A percentile compares a stretch with the other conserved stretches of the same genome.
Conservation (phyloP, 2,329 filamentous ascomycete genomes). For the Microsporum ferrugineum region DNA sequence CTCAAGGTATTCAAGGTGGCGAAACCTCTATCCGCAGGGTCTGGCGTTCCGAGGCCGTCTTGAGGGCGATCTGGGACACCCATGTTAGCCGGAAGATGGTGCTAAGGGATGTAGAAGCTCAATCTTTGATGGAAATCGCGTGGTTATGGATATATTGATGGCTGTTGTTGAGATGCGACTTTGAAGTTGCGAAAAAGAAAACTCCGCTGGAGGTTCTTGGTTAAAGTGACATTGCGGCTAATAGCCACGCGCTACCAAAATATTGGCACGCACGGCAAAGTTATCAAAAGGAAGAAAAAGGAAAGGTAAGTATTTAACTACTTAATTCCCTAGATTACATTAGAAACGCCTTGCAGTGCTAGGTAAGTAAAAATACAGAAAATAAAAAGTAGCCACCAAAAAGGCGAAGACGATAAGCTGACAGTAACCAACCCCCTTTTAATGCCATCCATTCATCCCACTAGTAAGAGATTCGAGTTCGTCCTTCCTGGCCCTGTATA, state of each 20-base stretch:
- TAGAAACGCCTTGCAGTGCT: not conserved
- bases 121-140: slow-evolving; percentile 17
- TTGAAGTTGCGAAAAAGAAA: not conserved
- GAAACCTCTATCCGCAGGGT: slow-evolving; percentile 60
- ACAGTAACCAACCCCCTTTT: not conserved
- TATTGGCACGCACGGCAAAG: slow-evolving; percentile 10
- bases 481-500: slow-evolving; percentile 63
- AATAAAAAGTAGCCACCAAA: not conserved
- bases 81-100: slow-evolving; percentile 31
- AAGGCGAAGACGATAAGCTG: not conserved
- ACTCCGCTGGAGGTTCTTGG: not conserved
- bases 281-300: not conserved
- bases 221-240: not conserved
- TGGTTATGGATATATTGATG: slow-evolving; percentile 16
- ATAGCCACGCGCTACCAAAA: slow-evolving; percentile 1
- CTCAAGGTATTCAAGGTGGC: slow-evolving; percentile 75
- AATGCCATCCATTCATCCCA: slow-evolving; percentile 25
- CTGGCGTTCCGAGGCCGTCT: slow-evolving; percentile 45
- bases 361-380: not conserved
- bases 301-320: not conserved
- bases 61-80: slow-evolving; percentile 44
- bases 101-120: slow-evolving; percentile 1
- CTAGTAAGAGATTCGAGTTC: slow-evolving; percentile 56
- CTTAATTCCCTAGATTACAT: not conserved
- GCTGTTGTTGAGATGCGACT: slow-evolving; percentile 8